A percentile compares a stretch with the other conserved stretches of the same genome.
phyloP scores from a whole-genome alignment of 179 eudicot genomes.

The Beta macrorhiza region DNA sequence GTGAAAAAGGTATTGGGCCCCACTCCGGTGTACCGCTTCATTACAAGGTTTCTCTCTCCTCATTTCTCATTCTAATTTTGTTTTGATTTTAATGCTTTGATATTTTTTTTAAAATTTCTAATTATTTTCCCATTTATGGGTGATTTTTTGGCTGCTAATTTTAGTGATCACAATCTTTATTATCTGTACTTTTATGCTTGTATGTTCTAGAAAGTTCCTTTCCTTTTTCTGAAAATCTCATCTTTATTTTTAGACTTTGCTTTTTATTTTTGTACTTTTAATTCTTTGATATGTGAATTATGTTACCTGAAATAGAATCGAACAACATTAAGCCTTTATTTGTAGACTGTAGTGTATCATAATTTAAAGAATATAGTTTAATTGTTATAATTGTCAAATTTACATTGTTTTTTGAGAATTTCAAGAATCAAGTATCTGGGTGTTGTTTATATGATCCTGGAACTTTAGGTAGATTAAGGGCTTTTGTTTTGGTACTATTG shows the following conservation, averaged over 20 bases:
- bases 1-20: conserved; percentile 66
- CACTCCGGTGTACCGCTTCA: conserved; percentile 61
- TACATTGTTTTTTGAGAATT: background rate
- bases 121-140: no score
- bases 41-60: conserved; percentile 45
- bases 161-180: no score
- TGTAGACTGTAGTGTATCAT: background rate
- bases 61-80: background rate
- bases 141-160: no score
- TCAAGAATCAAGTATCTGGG: background rate
- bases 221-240: background rate
- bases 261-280: no score
- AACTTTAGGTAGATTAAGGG: background rate
- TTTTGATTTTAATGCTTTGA: no score
- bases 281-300: background rate
- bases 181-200: background rate
- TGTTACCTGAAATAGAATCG: background rate
- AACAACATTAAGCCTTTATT: background rate
- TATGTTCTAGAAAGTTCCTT: conserved; percentile 7
- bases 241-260: background rate
- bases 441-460: background rate
- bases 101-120: no score
- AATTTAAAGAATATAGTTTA: background rate
- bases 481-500: background rate
- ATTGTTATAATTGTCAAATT: background rate